Evolutionary conservation across 1,284 basidiomycete genomes (phyloP).

Genomic region (Sporisorium iseilematis-ciliati): DNA sequence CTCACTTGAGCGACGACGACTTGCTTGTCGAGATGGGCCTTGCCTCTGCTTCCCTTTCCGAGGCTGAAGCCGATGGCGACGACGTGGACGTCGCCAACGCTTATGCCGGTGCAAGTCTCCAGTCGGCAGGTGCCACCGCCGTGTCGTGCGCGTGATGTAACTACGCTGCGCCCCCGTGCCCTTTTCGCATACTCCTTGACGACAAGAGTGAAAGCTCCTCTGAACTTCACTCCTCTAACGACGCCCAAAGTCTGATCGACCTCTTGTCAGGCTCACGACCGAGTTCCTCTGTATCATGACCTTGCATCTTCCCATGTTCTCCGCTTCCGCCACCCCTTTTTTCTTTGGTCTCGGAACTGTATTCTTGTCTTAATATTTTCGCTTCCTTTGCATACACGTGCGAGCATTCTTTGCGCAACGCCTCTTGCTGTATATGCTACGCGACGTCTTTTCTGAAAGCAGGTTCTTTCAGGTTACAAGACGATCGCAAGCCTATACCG

Average conservation of each 20-base stretch:
- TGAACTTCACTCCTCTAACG: slow-evolving; percentile 7
- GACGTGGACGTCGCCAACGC: slow-evolving; percentile 11
- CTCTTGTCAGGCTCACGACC: slow-evolving; percentile 26
- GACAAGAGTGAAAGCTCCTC: neutral
- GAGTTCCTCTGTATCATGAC: slow-evolving; percentile 37
- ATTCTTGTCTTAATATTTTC: slow-evolving; percentile 13
- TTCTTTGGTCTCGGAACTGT: slow-evolving; percentile 31
- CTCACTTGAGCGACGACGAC: slow-evolving; percentile 54
- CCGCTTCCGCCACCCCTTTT: slow-evolving; percentile 1
- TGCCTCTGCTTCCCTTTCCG: slow-evolving; percentile 35
- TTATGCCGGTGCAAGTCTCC: slow-evolving; percentile 8
- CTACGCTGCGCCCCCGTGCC: neutral
- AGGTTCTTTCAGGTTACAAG: neutral
- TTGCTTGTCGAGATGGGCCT: slow-evolving; percentile 38
- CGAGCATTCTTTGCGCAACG: slow-evolving; percentile 6
- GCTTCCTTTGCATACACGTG: slow-evolving; percentile 18
- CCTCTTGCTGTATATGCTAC: neutral
- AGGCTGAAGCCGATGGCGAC: slow-evolving; percentile 28
- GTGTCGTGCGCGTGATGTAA: slow-evolving; percentile 20
- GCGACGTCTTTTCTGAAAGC: slow-evolving; percentile 1
- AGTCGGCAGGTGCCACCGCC: slow-evolving; percentile 4
- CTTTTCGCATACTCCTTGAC: slow-evolving; percentile 7
- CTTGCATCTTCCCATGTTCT: slow-evolving; percentile 21
- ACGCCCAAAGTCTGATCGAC: neutral
- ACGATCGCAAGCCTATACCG: neutral